Evolutionary conservation across 2,329 filamentous ascomycete genomes (phyloP).

Genomic region (Trichoderma harzianum): DNA sequence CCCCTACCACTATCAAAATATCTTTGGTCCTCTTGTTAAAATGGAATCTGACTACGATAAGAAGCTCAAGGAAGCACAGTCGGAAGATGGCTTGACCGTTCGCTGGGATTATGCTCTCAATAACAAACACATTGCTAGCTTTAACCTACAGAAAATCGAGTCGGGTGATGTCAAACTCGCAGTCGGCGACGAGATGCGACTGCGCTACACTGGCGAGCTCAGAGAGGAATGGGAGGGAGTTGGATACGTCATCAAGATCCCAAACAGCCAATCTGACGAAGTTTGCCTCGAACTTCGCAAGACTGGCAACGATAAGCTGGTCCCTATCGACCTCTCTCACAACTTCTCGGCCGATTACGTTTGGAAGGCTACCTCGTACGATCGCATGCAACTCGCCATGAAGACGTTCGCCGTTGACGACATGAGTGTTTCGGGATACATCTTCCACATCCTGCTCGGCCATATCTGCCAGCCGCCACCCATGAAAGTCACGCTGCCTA

Average conservation of each 20-base stretch:
- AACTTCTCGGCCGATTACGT: slow-evolving; percentile 99
- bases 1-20: slow-evolving; percentile 97
- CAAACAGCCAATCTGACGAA: slow-evolving; percentile 97
- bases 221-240: slow-evolving; percentile 94
- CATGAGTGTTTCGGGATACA: slow-evolving; percentile 97
- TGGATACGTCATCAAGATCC: slow-evolving; percentile 98
- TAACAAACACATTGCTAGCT: slow-evolving; percentile 94
- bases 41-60: slow-evolving; percentile 99
- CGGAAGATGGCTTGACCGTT: slow-evolving; percentile 90
- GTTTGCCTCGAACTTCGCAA: slow-evolving; percentile 92
- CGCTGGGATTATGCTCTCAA: slow-evolving; percentile 95
- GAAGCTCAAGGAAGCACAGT: slow-evolving; percentile 97
- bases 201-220: slow-evolving; percentile 93
- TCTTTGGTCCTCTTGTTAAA: slow-evolving; percentile 96
- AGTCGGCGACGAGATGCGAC: slow-evolving; percentile 96
- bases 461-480: slow-evolving; percentile 92
- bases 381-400: slow-evolving; percentile 99
- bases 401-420: slow-evolving; percentile 98
- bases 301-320: slow-evolving; percentile 91
- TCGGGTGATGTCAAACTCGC: slow-evolving; percentile 96
- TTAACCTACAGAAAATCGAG: slow-evolving; percentile 94
- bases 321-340: slow-evolving; percentile 92
- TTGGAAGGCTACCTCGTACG: slow-evolving; percentile 98
- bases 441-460: slow-evolving; percentile 93
- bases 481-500: slow-evolving; percentile 92